phyloP scores from a whole-genome alignment of 2,329 filamentous ascomycete genomes.

The Aureobasidium sp. region DNA sequence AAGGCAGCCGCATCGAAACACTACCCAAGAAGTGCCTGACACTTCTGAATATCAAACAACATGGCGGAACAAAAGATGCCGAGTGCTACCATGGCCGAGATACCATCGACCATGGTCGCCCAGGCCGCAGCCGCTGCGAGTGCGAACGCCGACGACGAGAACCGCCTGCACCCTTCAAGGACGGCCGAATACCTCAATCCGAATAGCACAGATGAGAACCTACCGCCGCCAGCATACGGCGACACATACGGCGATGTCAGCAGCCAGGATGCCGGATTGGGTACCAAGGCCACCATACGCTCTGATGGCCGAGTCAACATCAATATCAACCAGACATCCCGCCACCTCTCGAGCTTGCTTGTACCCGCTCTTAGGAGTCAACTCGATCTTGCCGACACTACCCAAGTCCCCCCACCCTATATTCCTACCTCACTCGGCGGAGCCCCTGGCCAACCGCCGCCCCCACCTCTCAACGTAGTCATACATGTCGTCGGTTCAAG shows the following conservation, averaged over 20 bases:
- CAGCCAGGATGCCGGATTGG: slow-evolving; percentile 31
- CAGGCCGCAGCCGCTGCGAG: slow-evolving; percentile 15
- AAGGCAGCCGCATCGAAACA: not conserved
- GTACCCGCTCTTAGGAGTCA: slow-evolving; percentile 55
- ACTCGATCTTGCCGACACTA: slow-evolving; percentile 37
- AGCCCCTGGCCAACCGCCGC: slow-evolving; percentile 47
- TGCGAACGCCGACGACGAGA: slow-evolving; percentile 11
- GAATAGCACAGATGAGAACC: not conserved
- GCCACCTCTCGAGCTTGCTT: slow-evolving; percentile 58
- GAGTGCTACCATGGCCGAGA: slow-evolving; percentile 2
- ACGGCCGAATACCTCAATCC: not conserved
- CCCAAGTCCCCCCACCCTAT: slow-evolving; percentile 56
- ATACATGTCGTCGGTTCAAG: slow-evolving; percentile 68
- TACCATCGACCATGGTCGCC: slow-evolving; percentile 12
- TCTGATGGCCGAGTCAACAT: slow-evolving; percentile 74
- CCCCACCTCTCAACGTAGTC: slow-evolving; percentile 55
- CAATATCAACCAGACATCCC: slow-evolving; percentile 64
- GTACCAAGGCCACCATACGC: slow-evolving; percentile 31
- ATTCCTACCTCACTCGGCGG: slow-evolving; percentile 66
- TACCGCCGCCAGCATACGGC: slow-evolving; percentile 33
- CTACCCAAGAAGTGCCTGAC: not conserved
- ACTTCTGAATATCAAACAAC: not conserved
- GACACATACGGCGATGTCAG: slow-evolving; percentile 30
- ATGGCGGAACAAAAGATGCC: slow-evolving; percentile 9
- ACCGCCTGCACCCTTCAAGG: not conserved